Conservation (phyloP, 2,329 filamentous ascomycete species). For the Cordyceps cicadae region DNA sequence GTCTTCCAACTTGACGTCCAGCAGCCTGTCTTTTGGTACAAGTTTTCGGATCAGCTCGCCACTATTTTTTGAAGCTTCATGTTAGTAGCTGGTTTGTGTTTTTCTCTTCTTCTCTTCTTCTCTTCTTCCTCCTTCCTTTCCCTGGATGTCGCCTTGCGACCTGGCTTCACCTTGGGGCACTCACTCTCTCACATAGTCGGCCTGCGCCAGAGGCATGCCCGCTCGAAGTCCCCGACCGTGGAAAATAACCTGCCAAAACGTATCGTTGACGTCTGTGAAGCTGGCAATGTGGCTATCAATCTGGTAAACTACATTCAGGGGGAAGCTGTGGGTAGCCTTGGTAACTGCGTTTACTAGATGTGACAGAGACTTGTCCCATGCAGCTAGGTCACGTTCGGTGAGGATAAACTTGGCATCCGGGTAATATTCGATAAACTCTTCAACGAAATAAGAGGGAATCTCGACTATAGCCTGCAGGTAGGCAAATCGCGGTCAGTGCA, state of each 20-base stretch:
- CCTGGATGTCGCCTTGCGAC: background rate
- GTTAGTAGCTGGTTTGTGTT: background rate
- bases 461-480: background rate
- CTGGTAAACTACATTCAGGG: slow-evolving; percentile 17
- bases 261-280: background rate
- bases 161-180: background rate
- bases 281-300: slow-evolving; percentile 17
- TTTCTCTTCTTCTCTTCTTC: background rate
- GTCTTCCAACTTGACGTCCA: slow-evolving; percentile 25
- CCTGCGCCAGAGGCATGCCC: slow-evolving; percentile 1
- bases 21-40: slow-evolving; percentile 21
- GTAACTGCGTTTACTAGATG: slow-evolving; percentile 19
- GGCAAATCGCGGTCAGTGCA: background rate
- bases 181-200: background rate
- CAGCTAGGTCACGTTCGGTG: slow-evolving; percentile 26
- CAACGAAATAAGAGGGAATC: slow-evolving; percentile 20
- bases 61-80: slow-evolving; percentile 11
- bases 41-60: slow-evolving; percentile 19
- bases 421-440: slow-evolving; percentile 22
- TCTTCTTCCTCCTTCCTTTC: background rate
- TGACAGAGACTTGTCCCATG: slow-evolving; percentile 24
- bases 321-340: slow-evolving; percentile 16
- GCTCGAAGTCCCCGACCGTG: background rate
- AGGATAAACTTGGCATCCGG: slow-evolving; percentile 30
- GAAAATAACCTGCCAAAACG: background rate